Base-by-base conservation (phyloP, 352 stramenopile genomes). In the Phytopythium oedochilum region DNA sequence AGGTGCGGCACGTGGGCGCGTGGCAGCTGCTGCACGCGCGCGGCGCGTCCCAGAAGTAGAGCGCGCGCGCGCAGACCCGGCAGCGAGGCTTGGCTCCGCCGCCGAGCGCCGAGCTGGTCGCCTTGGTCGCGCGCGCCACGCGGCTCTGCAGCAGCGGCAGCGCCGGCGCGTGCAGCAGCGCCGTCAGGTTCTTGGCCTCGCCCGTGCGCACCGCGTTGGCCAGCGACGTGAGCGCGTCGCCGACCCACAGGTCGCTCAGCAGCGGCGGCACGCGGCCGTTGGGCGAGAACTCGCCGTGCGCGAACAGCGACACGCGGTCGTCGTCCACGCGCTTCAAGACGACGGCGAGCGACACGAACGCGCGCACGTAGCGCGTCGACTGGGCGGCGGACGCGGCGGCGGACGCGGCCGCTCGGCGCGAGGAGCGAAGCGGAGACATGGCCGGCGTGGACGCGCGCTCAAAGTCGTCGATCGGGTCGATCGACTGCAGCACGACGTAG, bases 141-240 rank as follows among this genome's bases (percentile, higher is more conserved):
- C 45, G 22, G 11, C 29, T 34, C 55, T 46, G 55, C 23, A 39
- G 55, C 25, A 38, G 55, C 44, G 28, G 22, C 11, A 34, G 18
- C 35, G 17, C 48, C 59, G 23, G 64, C 43, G 49, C 73, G 57
- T 59, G 75, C 20, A 92, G 63, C 36, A 89, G 59, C 40, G 75
- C 54, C 26, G 82, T 84, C 32, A 92, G 60, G 55, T 81, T 89
- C 75, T 92, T 92, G 31, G 82, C 78, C 32, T 92, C 77, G 6
- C 82, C 82, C 22, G 71, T 85, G 40, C 80, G 71, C 25, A 78
- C 68, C 2, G 82, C 78, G 32, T 88, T 84, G 36, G 74, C 73
- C 35, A 92, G 60, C 14, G 78, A 79, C 22, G 79, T 72, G 5
- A 88, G 66, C 53, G 71, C 71, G 20, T 86, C 75, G 5, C 73